Evolutionary conservation across 306 rosid genomes (phyloP), one percentile per base, ranked within the genome.

Genomic region (Fagus sylvatica): DNA sequence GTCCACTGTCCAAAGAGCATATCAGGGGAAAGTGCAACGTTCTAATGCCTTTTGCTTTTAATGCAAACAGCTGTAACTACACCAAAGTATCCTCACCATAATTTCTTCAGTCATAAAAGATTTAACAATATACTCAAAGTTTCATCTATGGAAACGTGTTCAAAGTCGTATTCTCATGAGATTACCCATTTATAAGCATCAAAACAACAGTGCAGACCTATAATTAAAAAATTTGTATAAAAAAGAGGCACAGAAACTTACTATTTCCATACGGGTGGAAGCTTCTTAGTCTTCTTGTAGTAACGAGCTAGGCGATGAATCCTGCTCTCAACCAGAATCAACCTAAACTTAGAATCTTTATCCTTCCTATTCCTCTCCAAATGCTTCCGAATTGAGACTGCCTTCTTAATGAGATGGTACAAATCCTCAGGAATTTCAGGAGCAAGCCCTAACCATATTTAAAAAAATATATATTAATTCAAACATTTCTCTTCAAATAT

Each of bases 391-490:
- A 91, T 88, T 0, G 97, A 91, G 48, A 93, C 97, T 0, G 97
- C 98, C 78, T 91, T 93, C 90, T 93, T 93, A 73, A 93, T 93
- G 84, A 93, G 88, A 80, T 91, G 97, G 87, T 93, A 93, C 72
- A 93, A 84, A 81, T 93, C 98, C 97, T 93, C 98, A 0, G 98
- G 98, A 39, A 93, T 91, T 72, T 91, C 98, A 49, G 98, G 98
- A 5, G 93, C 98, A 76, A 93, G 95, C 6, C 91, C 97, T 92
- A 73, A 81, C 72, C 68, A 74, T 10, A n/a, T 0, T 3, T 2
- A 6, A 6, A 8, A 32, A 28, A 57, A 1, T 1, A 41, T 33
- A 3, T 56, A 7, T 19, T 6, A 3, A 10, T 15, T 4, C 8
- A 0, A 12, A 33, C 7, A 78, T 7, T 73, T 69, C 0, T 19